These are phyloP conservation scores for Melastoma malabathricum DNA, from an alignment of 345 rosid species.

Conservation along the genomic window DNA sequence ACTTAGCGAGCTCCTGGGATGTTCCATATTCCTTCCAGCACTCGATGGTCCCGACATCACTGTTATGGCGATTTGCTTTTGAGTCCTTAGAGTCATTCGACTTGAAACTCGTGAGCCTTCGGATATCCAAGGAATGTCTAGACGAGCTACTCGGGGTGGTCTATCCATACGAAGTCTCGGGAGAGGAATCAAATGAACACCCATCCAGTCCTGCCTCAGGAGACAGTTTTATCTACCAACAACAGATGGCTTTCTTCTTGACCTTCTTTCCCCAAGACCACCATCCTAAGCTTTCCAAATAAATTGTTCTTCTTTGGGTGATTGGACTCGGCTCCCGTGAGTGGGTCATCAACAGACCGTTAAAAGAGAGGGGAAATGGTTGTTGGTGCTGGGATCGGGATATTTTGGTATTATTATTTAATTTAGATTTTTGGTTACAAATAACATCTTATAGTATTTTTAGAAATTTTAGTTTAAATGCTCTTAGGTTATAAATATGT, in stretches of 20 bases:
- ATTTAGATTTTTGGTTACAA: no score
- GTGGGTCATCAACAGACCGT: slow-evolving; percentile 17
- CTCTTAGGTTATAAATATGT: no score
- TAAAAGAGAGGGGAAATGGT: no score
- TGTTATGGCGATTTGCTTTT: no score
- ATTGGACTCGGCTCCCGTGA: slow-evolving; percentile 17
- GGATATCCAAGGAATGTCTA: slow-evolving; percentile 41
- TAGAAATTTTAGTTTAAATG: no score
- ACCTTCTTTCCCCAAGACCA: slow-evolving; percentile 49
- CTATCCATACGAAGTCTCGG: slow-evolving; percentile 15
- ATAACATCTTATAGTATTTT: no score
- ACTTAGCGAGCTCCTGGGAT: no score
- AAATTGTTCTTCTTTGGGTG: slow-evolving; percentile 35
- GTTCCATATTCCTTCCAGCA: no score
- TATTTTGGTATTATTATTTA: no score
- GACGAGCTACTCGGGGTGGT: slow-evolving; percentile 21
- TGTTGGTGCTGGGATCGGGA: no score
- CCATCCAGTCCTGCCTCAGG: slow-evolving; percentile 14
- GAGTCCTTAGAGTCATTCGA: no score
- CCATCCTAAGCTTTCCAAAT: slow-evolving; percentile 46
- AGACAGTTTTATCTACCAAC: slow-evolving; percentile 12
- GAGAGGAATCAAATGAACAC: slow-evolving; percentile 12
- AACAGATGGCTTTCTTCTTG: slow-evolving; percentile 19
- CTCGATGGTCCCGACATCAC: no score
- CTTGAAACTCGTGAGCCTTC: slow-evolving; percentile 9